Conservation (phyloP, 2,329 filamentous ascomycete genomes). For the Nemania bipapillata region DNA sequence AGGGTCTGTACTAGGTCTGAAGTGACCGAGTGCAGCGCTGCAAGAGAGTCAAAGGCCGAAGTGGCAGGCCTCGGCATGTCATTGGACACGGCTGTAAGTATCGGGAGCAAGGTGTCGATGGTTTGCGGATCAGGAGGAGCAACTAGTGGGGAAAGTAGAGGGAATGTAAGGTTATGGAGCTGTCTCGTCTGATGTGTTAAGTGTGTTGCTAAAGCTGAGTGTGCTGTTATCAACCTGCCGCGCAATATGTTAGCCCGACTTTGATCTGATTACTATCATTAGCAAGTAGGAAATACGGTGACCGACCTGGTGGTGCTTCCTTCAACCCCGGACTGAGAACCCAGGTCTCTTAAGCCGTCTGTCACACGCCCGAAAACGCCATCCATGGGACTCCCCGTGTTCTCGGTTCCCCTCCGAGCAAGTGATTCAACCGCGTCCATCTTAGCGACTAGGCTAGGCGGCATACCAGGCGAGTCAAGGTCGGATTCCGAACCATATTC, state of each 20-base stretch:
- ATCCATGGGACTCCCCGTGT: constrained; percentile 71
- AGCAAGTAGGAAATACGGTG: constrained; percentile 1
- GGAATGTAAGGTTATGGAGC: constrained; percentile 77
- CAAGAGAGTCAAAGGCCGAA: constrained; percentile 71
- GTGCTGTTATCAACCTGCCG: constrained; percentile 76
- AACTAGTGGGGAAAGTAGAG: constrained; percentile 74
- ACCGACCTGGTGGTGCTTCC: constrained; percentile 75
- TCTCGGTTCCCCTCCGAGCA: constrained; percentile 72
- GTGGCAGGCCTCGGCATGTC: constrained; percentile 74
- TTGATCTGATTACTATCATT: constrained; percentile 7
- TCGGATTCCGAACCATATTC: constrained; percentile 80
- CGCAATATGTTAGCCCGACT: constrained; percentile 24
- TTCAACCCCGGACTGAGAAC: constrained; percentile 77
- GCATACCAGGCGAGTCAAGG: constrained; percentile 74
- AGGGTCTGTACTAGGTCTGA: constrained; percentile 81
- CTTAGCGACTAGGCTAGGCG: constrained; percentile 72
- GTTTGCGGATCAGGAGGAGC: constrained; percentile 70
- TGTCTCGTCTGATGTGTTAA: constrained; percentile 79
- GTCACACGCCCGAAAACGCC: constrained; percentile 75
- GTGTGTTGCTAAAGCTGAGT: constrained; percentile 78
- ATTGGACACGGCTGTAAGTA: constrained; percentile 72
- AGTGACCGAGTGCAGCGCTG: constrained; percentile 75
- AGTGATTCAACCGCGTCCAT: constrained; percentile 79
- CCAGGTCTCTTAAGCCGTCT: constrained; percentile 75
- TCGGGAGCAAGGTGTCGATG: constrained; percentile 74